A percentile compares a stretch with the other conserved stretches of the same genome.
These are phyloP conservation scores for Chaetomidium leptoderma DNA, from an alignment of 495 filamentous ascomycete genomes.

Conservation along the genomic window DNA sequence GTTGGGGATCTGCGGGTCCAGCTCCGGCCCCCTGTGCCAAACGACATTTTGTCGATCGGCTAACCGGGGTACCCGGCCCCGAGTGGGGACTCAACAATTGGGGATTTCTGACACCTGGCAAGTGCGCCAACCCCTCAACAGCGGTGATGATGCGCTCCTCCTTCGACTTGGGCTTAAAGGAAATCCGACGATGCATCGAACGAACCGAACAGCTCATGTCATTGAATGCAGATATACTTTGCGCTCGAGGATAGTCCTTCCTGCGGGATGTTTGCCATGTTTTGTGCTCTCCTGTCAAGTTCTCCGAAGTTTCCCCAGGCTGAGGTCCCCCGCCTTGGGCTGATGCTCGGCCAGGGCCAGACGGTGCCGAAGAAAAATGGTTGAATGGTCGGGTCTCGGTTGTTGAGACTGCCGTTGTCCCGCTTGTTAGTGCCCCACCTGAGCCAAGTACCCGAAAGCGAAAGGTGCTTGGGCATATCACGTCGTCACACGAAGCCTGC, in stretches of 20 bases:
- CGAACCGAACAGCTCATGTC: too few relatives aligned
- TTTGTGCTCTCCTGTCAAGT: not conserved
- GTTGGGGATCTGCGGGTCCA: conserved; percentile 44
- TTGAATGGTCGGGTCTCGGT: conserved; percentile 23
- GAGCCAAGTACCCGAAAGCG: not conserved
- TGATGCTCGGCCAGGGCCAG: conserved; percentile 16
- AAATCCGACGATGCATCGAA: not conserved
- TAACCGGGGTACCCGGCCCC: conserved; percentile 13
- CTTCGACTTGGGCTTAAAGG: not conserved
- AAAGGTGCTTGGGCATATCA: not conserved
- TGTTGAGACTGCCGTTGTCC: conserved; percentile 26
- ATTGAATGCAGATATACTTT: too few relatives aligned
- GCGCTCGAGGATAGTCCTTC: too few relatives aligned
- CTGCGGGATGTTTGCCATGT: too few relatives aligned
- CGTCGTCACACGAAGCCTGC: too few relatives aligned
- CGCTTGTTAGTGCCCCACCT: conserved; percentile 17
- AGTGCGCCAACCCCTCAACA: not conserved
- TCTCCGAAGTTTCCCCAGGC: conserved; percentile 6
- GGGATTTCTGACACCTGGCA: conserved; percentile 15
- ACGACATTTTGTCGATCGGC: conserved; percentile 23
- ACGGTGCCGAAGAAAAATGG: conserved; percentile 14
- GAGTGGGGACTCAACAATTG: conserved; percentile 32
- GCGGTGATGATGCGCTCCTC: not conserved
- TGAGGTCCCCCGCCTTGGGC: conserved; percentile 30
- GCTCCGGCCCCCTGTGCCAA: conserved; percentile 25